phyloP scores from a whole-genome alignment of 306 rosid genomes.

The Castanea crenata region DNA sequence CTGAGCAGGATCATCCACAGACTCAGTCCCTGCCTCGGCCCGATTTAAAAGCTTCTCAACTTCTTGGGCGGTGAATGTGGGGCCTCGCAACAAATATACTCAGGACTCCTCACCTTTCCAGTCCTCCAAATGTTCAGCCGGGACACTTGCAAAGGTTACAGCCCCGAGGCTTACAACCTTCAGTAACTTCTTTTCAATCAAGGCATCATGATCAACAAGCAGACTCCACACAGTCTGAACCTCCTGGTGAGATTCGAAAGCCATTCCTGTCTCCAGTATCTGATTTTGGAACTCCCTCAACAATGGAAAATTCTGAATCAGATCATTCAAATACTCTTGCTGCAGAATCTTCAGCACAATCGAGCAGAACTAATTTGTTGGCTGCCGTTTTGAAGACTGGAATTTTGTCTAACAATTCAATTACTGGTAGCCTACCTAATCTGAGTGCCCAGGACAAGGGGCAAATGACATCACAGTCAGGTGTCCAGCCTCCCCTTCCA shows the following conservation, averaged over 20 bases:
- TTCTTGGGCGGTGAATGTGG: conserved; percentile 27
- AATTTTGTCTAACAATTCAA: conserved; percentile 49
- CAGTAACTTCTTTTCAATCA: conserved; percentile 40
- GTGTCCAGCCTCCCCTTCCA: conserved; percentile 38
- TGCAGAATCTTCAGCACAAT: conserved; percentile 47
- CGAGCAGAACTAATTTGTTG: conserved; percentile 60
- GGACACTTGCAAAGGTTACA: conserved; percentile 44
- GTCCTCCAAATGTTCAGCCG: conserved; percentile 30
- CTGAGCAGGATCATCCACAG: conserved; percentile 36
- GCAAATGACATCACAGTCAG: conserved; percentile 40
- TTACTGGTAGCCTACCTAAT: conserved; percentile 39
- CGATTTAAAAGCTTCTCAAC: conserved; percentile 40
- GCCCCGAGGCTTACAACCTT: conserved; percentile 40
- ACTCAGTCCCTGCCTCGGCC: conserved; percentile 25
- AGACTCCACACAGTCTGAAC: conserved; percentile 37
- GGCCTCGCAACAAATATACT: conserved; percentile 31
- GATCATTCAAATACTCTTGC: conserved; percentile 28
- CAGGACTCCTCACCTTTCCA: conserved; percentile 38
- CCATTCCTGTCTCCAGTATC: conserved; percentile 27
- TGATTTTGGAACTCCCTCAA: conserved; percentile 18
- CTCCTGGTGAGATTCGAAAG: conserved; percentile 40
- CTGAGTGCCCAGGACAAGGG: conserved; percentile 34
- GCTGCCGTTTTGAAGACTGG: conserved; percentile 80
- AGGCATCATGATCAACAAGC: conserved; percentile 33
- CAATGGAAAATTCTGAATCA: conserved; percentile 22